Evolutionary conservation across 352 stramenopile species (phyloP), one percentile per base, ranked within the genome.

Genomic region (Globisporangium heterothallicum): DNA sequence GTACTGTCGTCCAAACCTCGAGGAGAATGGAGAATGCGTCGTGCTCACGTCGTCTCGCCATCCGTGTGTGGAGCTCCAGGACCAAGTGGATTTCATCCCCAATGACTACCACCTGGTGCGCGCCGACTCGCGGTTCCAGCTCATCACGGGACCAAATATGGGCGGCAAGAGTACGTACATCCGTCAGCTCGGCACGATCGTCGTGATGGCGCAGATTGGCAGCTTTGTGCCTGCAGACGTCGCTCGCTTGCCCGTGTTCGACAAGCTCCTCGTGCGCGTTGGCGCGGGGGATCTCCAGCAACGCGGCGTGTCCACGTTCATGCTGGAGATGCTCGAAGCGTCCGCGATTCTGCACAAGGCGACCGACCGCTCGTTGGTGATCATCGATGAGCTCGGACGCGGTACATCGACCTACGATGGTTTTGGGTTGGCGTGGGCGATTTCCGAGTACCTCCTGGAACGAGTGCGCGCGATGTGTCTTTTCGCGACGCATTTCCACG

Each of bases 401-500:
- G 97, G 97, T 21, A 99, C 97, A 1, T 98, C 84, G 14, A 99
- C 97, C 9, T 98, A 97, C 74, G 96, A 99, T 70, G 96, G 96
- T 6, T 99, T 98, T 71, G 90, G 90, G 0, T 74, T 99, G 19
- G 96, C 96, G 4, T 98, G 96, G 84, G 94, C 97, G 14, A 99
- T 99, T 54, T 97, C 94, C 3, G 95, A 99, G 74, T 94, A 98
- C 61, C 74, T 99, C 18, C 72, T 98, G 26, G 76, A 84, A 9
- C 92, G 98, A 54, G 84, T 99, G 19, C 69, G 75, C 35, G 70
- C 78, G 2, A 78, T 90, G 66, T 88, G 77, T 47, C 62, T 92
- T 29, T 99, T 99, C 78, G 97, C 97, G 6, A 99, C 97, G 19
- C 97, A 99, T 72, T 99, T 99, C 62, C 97, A 99, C 74, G 97